Evolutionary conservation across 768 basidiomycete genomes (phyloP).

Genomic region (Mycena polygramma): DNA sequence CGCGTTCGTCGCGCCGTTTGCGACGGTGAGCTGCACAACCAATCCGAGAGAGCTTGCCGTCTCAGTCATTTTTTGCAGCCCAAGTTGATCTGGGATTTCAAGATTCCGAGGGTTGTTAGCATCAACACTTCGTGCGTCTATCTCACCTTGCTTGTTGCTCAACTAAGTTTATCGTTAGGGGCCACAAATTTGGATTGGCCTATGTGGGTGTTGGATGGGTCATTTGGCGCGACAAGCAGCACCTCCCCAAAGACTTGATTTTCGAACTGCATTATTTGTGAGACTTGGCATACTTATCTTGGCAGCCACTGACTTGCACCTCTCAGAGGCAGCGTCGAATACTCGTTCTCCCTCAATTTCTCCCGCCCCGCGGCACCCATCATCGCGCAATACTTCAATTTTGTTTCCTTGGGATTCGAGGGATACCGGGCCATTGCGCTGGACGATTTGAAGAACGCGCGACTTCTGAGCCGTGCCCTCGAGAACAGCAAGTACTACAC

Average conservation of each 20-base stretch:
- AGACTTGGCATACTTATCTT: not conserved
- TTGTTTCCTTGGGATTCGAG: slow-evolving; percentile 70
- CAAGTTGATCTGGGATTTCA: slow-evolving; percentile 73
- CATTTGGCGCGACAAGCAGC: slow-evolving; percentile 73
- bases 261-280: slow-evolving; percentile 73
- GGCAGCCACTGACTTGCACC: not conserved
- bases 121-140: slow-evolving; percentile 66
- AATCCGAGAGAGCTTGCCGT: too few relatives aligned
- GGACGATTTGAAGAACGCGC: slow-evolving; percentile 71
- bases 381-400: slow-evolving; percentile 74
- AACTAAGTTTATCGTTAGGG: slow-evolving; percentile 59
- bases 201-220: slow-evolving; percentile 80
- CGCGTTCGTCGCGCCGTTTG: slow-evolving; percentile 78
- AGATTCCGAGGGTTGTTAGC: slow-evolving; percentile 69
- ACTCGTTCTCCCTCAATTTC: slow-evolving; percentile 79
- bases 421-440: slow-evolving; percentile 65
- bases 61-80: slow-evolving; percentile 52
- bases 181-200: slow-evolving; percentile 70
- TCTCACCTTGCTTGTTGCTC: slow-evolving; percentile 54
- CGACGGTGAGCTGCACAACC: slow-evolving; percentile 44
- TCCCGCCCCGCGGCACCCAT: slow-evolving; percentile 74
- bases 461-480: slow-evolving; percentile 72
- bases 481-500: slow-evolving; percentile 68
- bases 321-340: slow-evolving; percentile 67
- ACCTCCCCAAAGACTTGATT: slow-evolving; percentile 78